Evolutionary conservation across 306 rosid genomes (phyloP).

Genomic region (Prunus salicina): DNA sequence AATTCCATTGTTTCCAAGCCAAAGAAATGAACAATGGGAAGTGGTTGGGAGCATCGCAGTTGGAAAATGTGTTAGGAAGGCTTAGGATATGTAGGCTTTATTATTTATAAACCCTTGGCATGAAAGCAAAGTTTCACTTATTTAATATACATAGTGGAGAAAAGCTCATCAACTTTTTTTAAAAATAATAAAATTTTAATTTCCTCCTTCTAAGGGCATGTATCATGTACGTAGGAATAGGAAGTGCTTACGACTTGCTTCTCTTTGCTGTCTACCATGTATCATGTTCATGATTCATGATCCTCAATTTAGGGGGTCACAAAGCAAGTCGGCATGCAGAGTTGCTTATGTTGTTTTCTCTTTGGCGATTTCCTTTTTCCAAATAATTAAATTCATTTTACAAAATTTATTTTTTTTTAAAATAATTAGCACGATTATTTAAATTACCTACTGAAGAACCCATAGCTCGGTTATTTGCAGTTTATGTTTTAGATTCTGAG

Average conservation of each 20-base stretch:
- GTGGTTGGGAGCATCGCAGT: slow-evolving; percentile 35
- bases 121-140: slow-evolving; percentile 13
- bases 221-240: not conserved
- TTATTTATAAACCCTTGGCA: slow-evolving; percentile 27
- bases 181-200: not conserved
- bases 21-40: not conserved
- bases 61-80: slow-evolving; percentile 33
- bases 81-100: slow-evolving; percentile 3
- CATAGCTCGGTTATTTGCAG: no score
- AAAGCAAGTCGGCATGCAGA: not conserved
- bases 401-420: not conserved
- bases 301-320: slow-evolving; percentile 1
- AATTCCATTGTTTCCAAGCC: not conserved
- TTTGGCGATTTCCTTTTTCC: not conserved
- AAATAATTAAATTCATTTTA: not conserved
- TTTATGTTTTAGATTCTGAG: no score
- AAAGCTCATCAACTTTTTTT: slow-evolving; percentile 35
- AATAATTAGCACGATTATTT: not conserved
- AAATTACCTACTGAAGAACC: no score
- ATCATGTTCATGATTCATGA: not conserved
- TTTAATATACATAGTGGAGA: slow-evolving; percentile 28
- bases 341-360: not conserved
- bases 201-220: slow-evolving; percentile 25
- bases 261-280: not conserved
- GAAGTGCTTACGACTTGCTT: not conserved